Evolutionary conservation across 257 asterid species (phyloP), one percentile per base, ranked within the genome.

Genomic region (Solanum appendiculatum): DNA sequence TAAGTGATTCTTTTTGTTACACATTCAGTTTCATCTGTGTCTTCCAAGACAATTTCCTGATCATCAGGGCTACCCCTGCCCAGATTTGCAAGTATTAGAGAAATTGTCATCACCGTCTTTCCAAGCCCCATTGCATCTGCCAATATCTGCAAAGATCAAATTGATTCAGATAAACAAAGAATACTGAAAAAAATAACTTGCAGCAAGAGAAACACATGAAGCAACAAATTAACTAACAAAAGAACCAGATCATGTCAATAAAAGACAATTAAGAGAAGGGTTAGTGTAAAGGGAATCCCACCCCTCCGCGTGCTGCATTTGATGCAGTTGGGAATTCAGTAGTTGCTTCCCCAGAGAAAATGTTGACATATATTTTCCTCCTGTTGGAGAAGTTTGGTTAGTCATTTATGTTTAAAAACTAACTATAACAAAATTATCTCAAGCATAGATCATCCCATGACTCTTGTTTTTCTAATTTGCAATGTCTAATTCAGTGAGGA

Each of bases 121-220:
- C 98, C 98, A 23, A 95, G 98, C 86, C 98, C 98, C 98, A 95
- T 95, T 60, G 96, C 98, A 88, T 95, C 98, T 51, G 98, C 98
- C 89, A 95, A 90, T 86, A 95, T 94, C 98, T 95, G 93, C 87
- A 90, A 56, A 86, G 33, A 33, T 56, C 51, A 85, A 46, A 72
- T 0, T 63, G 40, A 37, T 86, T 73, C 29, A 33, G 36, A 15
- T 21, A 15, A 75, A 82, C 27, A 42, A 56, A 46, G n/a, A 77
- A 87, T 44, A 82, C 27, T 44, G 3, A 44, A 8, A 84, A 6
- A 84, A 63, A 33, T 44, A 60, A 68, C 72, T 74, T n/a, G 48
- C 70, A 42, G 27, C n/a, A 82, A 75, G 39, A 85, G 16, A 9
- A 16, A 29, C 12, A 80, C 48, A 29, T 2, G 13, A 84, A 39